Evolutionary conservation across 1,284 basidiomycete genomes (phyloP), one percentile per base, ranked within the genome.

Genomic region (Ceratorhiza oryzae-sativae): DNA sequence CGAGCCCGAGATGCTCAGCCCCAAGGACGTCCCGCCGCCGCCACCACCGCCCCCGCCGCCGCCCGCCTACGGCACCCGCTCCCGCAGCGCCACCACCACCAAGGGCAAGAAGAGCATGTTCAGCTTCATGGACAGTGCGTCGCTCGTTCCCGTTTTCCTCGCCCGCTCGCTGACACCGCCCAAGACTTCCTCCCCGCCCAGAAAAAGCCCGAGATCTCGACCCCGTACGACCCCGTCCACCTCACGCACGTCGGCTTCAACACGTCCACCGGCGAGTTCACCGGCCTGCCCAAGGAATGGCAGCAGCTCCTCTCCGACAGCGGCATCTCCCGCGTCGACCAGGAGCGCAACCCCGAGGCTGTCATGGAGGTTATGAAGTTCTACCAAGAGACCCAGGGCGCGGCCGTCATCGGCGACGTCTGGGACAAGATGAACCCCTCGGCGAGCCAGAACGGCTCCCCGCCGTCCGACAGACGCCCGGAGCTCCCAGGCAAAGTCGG

Each of bases 191-290:
- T 96, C 79, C 89, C 87, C 74, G 85, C 86, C 58, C 86, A 87
- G 72, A 95, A 94, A 83, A 88, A 93, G 49, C 90, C 91, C 20
- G 95, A 97, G 82, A 99, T 99, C 83, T 96, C 93, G 76, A 97
- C 95, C 1, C 97, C 77, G 10, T 99, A 98, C 80, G 97, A 99
- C 81, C 97, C 97, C n/a, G 96, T 99, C 46, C 97, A 99, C 83
- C 90, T 99, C 76, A 99, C 97, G 0, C 97, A 99, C 79, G 97
- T 99, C 79, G 97, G 97, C 74, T 99, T 98, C 87, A 98, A 99
- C 82, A 95, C 94, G 39, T 96, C 94, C 73, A 99, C 97, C 0
- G 97, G 97, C 72, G 96, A 99, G 83, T 99, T 95, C 83, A 96
- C 93, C 9, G 97, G 97, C 3, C 85, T 99, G 71, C 97, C 97